Conservation (phyloP, 306 rosid genomes). For the Gastrolobium villosum region DNA sequence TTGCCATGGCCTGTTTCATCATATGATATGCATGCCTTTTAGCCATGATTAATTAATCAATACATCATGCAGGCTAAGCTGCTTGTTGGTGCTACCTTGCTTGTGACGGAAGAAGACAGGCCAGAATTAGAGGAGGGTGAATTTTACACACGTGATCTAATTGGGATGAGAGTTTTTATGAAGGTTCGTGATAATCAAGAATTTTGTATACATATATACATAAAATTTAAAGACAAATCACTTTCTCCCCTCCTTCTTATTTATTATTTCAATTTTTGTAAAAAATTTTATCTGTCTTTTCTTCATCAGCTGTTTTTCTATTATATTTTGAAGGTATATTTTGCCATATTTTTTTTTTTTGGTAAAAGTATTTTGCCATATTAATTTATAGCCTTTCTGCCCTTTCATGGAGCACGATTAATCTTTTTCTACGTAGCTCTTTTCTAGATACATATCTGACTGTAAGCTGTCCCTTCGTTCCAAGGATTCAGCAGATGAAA, state of each 20-base stretch:
- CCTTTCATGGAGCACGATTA: slow-evolving; percentile 4
- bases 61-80: slow-evolving; percentile 75
- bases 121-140: slow-evolving; percentile 90
- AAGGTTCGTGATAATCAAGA: slow-evolving; percentile 66
- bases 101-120: slow-evolving; percentile 87
- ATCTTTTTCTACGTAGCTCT: slow-evolving; percentile 3
- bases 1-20: slow-evolving; percentile 17
- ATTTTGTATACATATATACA: neutral
- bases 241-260: slow-evolving; percentile 20
- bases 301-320: slow-evolving; percentile 18
- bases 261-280: slow-evolving; percentile 20
- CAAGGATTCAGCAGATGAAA: slow-evolving; percentile 18
- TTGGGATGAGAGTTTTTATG: slow-evolving; percentile 86
- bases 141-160: slow-evolving; percentile 85
- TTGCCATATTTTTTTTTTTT: slow-evolving; percentile 44
- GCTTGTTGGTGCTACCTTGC: slow-evolving; percentile 86
- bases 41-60: slow-evolving; percentile 43
- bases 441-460: slow-evolving; percentile 16
- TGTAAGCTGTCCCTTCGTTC: slow-evolving; percentile 20
- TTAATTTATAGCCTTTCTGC: slow-evolving; percentile 29
- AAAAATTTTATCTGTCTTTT: slow-evolving; percentile 15
- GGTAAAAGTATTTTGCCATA: slow-evolving; percentile 39
- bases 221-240: slow-evolving; percentile 10
- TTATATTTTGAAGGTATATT: neutral
- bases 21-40: slow-evolving; percentile 36